Evolutionary conservation across 2,329 filamentous ascomycete species (phyloP).

Genomic region (Cryphonectria parasitica): DNA sequence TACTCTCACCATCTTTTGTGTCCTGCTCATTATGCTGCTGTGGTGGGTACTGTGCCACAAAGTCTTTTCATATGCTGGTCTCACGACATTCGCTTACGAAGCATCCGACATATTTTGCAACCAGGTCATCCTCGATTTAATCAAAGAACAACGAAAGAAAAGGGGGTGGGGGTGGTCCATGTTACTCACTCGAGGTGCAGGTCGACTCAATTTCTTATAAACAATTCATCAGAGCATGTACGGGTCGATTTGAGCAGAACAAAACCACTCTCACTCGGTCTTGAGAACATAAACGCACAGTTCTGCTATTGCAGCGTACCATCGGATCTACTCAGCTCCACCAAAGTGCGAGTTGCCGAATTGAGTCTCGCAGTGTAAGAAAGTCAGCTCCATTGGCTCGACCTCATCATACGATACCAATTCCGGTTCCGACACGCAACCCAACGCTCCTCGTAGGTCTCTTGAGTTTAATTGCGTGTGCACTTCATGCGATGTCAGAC

Average conservation of each 20-base stretch:
- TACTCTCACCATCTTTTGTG: neutral
- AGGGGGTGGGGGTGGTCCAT: no score
- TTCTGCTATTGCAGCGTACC: neutral
- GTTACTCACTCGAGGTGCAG: no score
- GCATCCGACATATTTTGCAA: neutral
- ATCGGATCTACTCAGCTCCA: neutral
- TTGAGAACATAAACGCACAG: no score
- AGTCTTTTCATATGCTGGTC: conserved; percentile 27
- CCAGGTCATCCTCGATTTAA: neutral
- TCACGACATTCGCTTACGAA: neutral
- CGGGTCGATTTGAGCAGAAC: no score
- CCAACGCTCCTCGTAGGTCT: neutral
- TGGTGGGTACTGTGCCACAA: conserved; percentile 33
- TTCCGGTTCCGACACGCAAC: neutral
- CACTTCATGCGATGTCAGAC: neutral
- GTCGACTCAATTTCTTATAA: no score
- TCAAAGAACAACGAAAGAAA: no score
- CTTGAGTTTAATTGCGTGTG: neutral
- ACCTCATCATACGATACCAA: neutral
- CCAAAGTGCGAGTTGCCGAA: neutral
- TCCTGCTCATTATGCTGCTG: conserved; percentile 38
- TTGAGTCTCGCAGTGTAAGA: neutral
- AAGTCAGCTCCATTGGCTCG: neutral
- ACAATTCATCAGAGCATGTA: no score
- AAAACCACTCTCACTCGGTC: no score